phyloP scores from a whole-genome alignment of 116 monocot genomes.

The Phalaenopsis hybrid region DNA sequence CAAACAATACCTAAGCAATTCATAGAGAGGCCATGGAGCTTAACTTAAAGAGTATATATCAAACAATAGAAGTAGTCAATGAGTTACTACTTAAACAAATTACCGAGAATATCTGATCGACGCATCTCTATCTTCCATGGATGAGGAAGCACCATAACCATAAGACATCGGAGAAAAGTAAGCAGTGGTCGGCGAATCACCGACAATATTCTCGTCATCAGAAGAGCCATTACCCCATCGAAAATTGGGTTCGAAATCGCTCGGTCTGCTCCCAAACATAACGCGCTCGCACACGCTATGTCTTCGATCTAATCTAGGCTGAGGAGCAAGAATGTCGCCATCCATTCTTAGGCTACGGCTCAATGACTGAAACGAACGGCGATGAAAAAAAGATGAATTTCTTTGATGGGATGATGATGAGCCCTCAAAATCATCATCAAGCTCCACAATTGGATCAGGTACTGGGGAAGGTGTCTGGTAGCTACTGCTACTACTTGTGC shows the following conservation, averaged over 20 bases:
- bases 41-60: not conserved
- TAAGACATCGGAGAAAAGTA: conserved; percentile 22
- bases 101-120: conserved; percentile 54
- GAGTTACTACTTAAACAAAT: not conserved
- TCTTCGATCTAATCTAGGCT: conserved; percentile 33
- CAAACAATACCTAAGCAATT: conserved; percentile 43
- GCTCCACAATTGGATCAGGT: conserved; percentile 36
- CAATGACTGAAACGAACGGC: conserved; percentile 30
- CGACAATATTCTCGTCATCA: conserved; percentile 24
- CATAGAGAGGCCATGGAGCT: not conserved
- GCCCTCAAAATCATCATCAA: conserved; percentile 48
- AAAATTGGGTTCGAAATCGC: conserved; percentile 29
- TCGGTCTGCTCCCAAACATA: conserved; percentile 26
- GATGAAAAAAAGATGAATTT: conserved; percentile 36
- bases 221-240: conserved; percentile 26
- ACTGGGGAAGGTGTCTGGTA: conserved; percentile 40
- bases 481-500: conserved; percentile 25
- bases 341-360: conserved; percentile 51
- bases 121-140: conserved; percentile 51
- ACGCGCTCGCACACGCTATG: conserved; percentile 34
- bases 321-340: conserved; percentile 27
- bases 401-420: conserved; percentile 19
- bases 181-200: conserved; percentile 24
- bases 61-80: not conserved
- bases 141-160: conserved; percentile 36